Conservation (phyloP, 495 filamentous ascomycete genomes). For the Cryomyces minteri region DNA sequence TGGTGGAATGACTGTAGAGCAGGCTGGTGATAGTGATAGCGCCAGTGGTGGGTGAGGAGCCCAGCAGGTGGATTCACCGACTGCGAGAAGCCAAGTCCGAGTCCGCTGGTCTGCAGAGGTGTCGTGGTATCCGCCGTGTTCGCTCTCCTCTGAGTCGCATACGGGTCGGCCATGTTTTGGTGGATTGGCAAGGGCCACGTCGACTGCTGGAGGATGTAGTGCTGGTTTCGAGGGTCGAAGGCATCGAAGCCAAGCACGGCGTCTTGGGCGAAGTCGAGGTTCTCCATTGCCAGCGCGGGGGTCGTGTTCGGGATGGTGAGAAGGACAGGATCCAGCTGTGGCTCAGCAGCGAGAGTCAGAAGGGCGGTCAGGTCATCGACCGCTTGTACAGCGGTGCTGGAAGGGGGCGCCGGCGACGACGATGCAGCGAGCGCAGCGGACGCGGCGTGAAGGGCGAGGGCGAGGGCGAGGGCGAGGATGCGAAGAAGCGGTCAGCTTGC, state of each 20-base stretch:
- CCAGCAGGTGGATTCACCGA: constrained; percentile 6
- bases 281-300: constrained; percentile 6
- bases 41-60: constrained; percentile 30
- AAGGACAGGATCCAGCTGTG: background rate
- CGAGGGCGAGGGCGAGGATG: background rate
- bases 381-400: no score
- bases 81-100: constrained; percentile 3
- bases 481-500: no score
- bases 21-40: constrained; percentile 27
- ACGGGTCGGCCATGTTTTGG: constrained; percentile 3
- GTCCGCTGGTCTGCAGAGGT: background rate
- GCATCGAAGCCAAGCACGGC: constrained; percentile 6
- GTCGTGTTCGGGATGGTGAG: no score
- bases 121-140: background rate
- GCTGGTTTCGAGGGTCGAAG: background rate
- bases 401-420: no score
- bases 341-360: background rate
- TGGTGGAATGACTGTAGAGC: constrained; percentile 31
- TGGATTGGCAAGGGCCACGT: constrained; percentile 12
- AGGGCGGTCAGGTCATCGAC: background rate
- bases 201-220: background rate
- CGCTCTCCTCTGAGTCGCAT: constrained; percentile 3
- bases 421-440: no score
- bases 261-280: constrained; percentile 9
- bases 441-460: no score